A percentile compares a stretch with the other conserved stretches of the same genome.
These are phyloP conservation scores for Dryas octopetala DNA, from an alignment of 306 rosid species.

Conservation along the genomic window DNA sequence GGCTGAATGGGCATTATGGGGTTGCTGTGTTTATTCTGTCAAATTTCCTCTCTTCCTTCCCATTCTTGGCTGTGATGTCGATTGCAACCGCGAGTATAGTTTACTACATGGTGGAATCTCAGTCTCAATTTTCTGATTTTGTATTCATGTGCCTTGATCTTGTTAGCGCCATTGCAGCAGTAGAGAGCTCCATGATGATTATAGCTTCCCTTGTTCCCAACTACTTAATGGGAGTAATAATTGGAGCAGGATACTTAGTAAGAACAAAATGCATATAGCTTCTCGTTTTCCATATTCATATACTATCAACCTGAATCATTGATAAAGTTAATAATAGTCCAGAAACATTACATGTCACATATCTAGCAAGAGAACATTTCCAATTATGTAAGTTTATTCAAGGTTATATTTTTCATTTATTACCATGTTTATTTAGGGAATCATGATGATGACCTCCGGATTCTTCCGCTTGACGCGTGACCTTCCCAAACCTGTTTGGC, in stretches of 20 bases:
- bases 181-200: constrained; percentile 87
- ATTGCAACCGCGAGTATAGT: constrained; percentile 60
- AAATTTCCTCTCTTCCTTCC: constrained; percentile 79
- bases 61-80: constrained; percentile 76
- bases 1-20: constrained; percentile 77
- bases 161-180: constrained; percentile 58
- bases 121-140: constrained; percentile 52
- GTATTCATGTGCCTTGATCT: constrained; percentile 62
- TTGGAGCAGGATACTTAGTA: constrained; percentile 92
- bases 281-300: no score
- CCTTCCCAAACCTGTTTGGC: constrained; percentile 81
- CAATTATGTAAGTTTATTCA: not conserved
- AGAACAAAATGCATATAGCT: constrained; percentile 13
- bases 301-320: no score
- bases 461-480: constrained; percentile 63
- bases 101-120: constrained; percentile 73
- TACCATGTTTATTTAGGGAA: constrained; percentile 47
- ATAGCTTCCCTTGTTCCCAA: constrained; percentile 93
- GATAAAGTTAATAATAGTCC: no score
- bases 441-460: constrained; percentile 92
- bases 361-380: no score
- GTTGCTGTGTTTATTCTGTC: constrained; percentile 62
- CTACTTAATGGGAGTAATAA: constrained; percentile 77
- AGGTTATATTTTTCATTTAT: not conserved
- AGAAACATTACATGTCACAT: no score